These are phyloP conservation scores for Blastomyces silverae DNA, from an alignment of 2,329 filamentous ascomycete species.

Conservation along the genomic window DNA sequence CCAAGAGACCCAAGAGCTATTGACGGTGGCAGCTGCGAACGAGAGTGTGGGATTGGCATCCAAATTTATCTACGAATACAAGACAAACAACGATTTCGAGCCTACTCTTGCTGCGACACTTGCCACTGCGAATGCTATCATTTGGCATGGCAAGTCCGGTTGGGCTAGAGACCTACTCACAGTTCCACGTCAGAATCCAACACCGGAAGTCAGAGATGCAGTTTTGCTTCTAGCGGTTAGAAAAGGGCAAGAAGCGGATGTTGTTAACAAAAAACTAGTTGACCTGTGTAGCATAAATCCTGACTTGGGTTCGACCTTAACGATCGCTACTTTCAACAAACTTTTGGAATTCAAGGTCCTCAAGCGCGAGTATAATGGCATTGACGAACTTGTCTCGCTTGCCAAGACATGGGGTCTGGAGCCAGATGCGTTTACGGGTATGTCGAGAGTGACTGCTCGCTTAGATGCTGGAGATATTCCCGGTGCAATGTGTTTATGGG, in stretches of 20 bases:
- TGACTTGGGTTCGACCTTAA: conserved; percentile 47
- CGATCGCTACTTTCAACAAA: conserved; percentile 66
- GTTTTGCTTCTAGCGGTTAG: conserved; percentile 69
- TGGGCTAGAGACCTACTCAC: conserved; percentile 59
- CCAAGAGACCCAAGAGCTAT: conserved; percentile 39
- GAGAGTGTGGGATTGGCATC: conserved; percentile 54
- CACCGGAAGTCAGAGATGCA: conserved; percentile 60
- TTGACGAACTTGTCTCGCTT: conserved; percentile 65
- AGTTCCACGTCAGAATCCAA: conserved; percentile 40
- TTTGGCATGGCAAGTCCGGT: conserved; percentile 52
- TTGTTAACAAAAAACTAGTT: conserved; percentile 65
- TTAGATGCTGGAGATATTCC: conserved; percentile 66
- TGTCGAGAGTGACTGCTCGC: conserved; percentile 69
- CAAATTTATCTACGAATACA: conserved; percentile 58
- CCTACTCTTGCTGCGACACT: conserved; percentile 46
- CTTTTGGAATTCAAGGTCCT: conserved; percentile 66
- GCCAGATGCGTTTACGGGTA: conserved; percentile 62
- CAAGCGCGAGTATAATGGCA: conserved; percentile 62
- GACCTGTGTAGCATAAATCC: conserved; percentile 52
- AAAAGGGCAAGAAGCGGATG: conserved; percentile 63
- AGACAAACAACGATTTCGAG: conserved; percentile 39
- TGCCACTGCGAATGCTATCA: conserved; percentile 55
- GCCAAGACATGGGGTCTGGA: conserved; percentile 58
- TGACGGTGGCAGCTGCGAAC: conserved; percentile 58
- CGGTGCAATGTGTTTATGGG: conserved; percentile 52